Percentiles rank a stretch among this genome's conserved stretches.
phyloP scores from a whole-genome alignment of 2,329 filamentous ascomycete genomes.

The Tolypocladium cylindrosporum region DNA sequence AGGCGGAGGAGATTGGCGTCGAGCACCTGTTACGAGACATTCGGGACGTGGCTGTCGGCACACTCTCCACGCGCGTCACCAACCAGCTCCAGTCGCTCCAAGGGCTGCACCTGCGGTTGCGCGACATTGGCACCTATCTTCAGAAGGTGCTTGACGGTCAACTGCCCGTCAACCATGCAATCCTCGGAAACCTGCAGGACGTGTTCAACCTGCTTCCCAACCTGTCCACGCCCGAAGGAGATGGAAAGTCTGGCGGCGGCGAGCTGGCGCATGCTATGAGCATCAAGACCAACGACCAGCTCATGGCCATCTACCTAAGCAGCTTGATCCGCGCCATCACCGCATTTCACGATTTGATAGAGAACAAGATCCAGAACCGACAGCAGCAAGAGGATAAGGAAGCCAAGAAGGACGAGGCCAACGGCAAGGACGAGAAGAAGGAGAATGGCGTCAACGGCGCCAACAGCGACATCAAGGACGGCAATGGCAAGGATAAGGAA shows the following conservation, averaged over 20 bases:
- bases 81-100: constrained; percentile 96
- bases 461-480: constrained; percentile 40
- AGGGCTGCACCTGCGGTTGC: constrained; percentile 85
- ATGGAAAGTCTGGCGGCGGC: constrained; percentile 56
- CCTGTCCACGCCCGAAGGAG: constrained; percentile 71
- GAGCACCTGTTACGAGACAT: constrained; percentile 97
- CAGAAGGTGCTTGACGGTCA: constrained; percentile 92
- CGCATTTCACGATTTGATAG: constrained; percentile 96
- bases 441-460: constrained; percentile 30
- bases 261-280: constrained; percentile 96
- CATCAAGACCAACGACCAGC: constrained; percentile 97
- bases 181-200: constrained; percentile 96
- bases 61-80: constrained; percentile 90
- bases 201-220: constrained; percentile 98
- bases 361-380: constrained; percentile 99
- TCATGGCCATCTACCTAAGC: constrained; percentile 96
- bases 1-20: constrained; percentile 97
- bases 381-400: constrained; percentile 96
- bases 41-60: constrained; percentile 93
- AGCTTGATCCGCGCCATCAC: constrained; percentile 96
- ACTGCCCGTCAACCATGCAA: constrained; percentile 92
- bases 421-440: constrained; percentile 50
- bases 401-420: constrained; percentile 63
- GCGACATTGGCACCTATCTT: constrained; percentile 91
- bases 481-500: constrained; percentile 42